Conservation (phyloP, 23 red algal species). For the Agarophyton chilense region DNA sequence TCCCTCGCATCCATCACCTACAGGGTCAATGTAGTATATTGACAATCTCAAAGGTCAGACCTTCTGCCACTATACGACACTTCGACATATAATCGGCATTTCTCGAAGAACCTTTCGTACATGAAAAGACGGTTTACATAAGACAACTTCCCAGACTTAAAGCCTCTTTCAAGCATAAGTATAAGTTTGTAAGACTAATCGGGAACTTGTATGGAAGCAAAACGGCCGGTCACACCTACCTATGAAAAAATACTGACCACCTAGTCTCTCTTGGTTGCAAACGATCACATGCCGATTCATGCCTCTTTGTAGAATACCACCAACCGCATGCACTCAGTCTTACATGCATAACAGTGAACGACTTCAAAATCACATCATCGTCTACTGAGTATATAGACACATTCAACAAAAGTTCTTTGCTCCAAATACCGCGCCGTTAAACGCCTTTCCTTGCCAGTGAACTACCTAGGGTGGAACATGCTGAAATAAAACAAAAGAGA, state of each 20-base stretch:
- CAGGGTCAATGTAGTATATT: too few species aligned
- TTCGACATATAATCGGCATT: too few species aligned
- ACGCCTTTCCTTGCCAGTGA: not conserved
- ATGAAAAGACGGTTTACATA: too few species aligned
- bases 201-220: not conserved
- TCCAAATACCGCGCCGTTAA: constrained; percentile 1
- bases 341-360: not conserved
- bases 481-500: too few species aligned
- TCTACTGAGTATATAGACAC: not conserved
- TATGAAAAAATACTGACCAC: too few species aligned
- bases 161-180: not conserved
- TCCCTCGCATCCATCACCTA: too few species aligned
- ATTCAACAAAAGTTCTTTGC: not conserved
- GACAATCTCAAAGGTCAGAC: too few species aligned
- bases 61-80: too few species aligned
- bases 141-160: not conserved
- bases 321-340: not conserved
- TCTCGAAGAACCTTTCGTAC: too few species aligned
- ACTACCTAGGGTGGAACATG: not conserved
- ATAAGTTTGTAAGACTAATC: not conserved
- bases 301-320: not conserved
- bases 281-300: not conserved
- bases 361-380: not conserved
- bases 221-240: not conserved
- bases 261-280: not conserved